phyloP scores from a whole-genome alignment of 495 filamentous ascomycete species.

The Aspergillus indologenus region DNA sequence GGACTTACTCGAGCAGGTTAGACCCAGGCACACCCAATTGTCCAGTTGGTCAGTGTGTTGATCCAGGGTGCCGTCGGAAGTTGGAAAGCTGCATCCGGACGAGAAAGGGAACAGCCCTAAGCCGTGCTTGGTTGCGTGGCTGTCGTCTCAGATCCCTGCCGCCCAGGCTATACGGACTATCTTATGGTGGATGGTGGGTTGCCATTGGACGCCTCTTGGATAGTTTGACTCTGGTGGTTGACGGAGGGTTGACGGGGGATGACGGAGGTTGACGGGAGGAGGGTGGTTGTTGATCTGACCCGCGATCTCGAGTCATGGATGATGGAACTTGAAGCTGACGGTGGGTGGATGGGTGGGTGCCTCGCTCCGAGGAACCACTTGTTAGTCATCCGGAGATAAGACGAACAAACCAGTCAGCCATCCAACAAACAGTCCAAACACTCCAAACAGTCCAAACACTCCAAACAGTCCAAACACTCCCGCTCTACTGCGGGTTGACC shows the following conservation, averaged over 20 bases:
- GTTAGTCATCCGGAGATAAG: background rate
- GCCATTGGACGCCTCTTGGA: background rate
- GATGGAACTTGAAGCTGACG: no score
- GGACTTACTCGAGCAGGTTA: conserved; percentile 6
- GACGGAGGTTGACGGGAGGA: background rate
- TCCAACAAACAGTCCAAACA: no score
- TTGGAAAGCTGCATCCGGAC: conserved; percentile 11
- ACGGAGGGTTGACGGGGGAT: background rate
- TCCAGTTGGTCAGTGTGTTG: conserved; percentile 2
- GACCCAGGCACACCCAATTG: conserved; percentile 13
- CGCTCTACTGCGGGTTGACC: background rate
- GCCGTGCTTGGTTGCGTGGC: conserved; percentile 10
- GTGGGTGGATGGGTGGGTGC: no score
- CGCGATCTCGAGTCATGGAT: no score
- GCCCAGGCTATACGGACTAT: conserved; percentile 1
- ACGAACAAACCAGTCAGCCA: background rate
- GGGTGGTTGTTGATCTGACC: background rate
- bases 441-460: no score
- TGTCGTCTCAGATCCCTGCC: background rate
- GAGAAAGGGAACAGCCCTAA: conserved; percentile 8
- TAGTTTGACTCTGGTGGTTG: background rate
- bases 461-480: no score
- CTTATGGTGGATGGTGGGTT: background rate
- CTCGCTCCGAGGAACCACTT: background rate
- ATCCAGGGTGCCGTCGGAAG: conserved; percentile 10